Percentiles rank a stretch among this genome's conserved stretches.
phyloP scores from a whole-genome alignment of 2,329 filamentous ascomycete species.

The Penicillium brevicompactum region DNA sequence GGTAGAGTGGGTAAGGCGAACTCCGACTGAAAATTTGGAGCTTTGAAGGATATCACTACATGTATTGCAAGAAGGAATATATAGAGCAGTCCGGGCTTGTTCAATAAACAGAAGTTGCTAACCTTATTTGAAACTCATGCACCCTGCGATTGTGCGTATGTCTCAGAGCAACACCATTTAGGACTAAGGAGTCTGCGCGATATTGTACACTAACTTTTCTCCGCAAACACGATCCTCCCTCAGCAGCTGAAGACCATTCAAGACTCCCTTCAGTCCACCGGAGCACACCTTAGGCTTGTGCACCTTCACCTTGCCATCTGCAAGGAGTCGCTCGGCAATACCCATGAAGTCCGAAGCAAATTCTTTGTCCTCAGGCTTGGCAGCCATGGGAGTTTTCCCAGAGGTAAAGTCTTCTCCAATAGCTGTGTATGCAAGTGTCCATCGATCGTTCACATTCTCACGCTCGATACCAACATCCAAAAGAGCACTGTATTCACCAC shows the following conservation, averaged over 20 bases:
- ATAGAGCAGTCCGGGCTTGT: no score
- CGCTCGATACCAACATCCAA: not conserved
- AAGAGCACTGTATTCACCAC: not conserved
- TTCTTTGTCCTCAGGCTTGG: not conserved
- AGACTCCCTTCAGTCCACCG: not conserved
- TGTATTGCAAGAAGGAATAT: no score
- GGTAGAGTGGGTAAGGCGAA: no score
- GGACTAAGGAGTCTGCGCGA: not conserved
- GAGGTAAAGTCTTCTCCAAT: not conserved
- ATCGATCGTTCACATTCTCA: not conserved
- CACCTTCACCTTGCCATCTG: not conserved
- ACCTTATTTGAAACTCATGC: no score
- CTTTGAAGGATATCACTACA: no score
- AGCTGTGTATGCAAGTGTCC: not conserved
- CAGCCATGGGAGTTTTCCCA: not conserved
- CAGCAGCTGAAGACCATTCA: not conserved
- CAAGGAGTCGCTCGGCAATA: not conserved
- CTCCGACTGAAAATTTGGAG: no score
- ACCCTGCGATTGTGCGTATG: no score
- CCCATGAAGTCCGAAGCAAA: not conserved
- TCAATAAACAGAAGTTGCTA: no score
- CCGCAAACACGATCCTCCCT: not conserved
- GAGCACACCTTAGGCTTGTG: not conserved
- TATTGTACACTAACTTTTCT: not conserved
- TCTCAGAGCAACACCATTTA: no score